Evolutionary conservation across 2,329 filamentous ascomycete genomes (phyloP).

Genomic region (Cyclaneusma minus): DNA sequence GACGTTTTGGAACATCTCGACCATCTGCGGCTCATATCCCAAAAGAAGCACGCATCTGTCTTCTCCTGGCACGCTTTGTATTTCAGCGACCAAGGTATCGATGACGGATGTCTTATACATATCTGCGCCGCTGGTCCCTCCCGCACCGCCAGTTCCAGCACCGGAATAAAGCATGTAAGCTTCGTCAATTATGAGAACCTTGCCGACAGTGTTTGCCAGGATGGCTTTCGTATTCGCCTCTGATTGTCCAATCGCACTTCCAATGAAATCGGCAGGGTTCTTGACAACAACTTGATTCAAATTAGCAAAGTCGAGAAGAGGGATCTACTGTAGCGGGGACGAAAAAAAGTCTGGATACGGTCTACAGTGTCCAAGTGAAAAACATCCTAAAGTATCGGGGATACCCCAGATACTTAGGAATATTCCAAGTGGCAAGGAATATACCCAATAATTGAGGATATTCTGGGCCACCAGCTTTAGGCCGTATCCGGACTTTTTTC

Average conservation of each 20-base stretch:
- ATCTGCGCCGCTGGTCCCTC: slow-evolving; percentile 22
- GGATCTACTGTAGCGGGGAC: slow-evolving; percentile 1
- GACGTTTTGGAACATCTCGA: slow-evolving; percentile 56
- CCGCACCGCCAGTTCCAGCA: slow-evolving; percentile 13
- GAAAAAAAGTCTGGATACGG: no score
- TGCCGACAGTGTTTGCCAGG: slow-evolving; percentile 47
- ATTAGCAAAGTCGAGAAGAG: slow-evolving; percentile 5
- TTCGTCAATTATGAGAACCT: slow-evolving; percentile 69
- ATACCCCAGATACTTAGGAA: no score
- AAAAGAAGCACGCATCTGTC: slow-evolving; percentile 58
- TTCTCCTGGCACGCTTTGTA: slow-evolving; percentile 54
- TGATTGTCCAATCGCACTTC: slow-evolving; percentile 44
- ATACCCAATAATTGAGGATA: no score
- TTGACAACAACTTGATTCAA: slow-evolving; percentile 44
- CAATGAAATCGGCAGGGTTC: slow-evolving; percentile 61
- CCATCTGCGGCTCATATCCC: slow-evolving; percentile 56
- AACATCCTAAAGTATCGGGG: no score
- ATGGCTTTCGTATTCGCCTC: slow-evolving; percentile 61
- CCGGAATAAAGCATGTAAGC: slow-evolving; percentile 49
- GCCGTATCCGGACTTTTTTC: no score
- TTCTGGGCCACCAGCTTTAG: no score
- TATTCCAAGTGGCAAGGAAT: no score
- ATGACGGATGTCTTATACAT: slow-evolving; percentile 47
- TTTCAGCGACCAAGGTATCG: slow-evolving; percentile 59
- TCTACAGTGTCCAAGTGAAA: no score